Evolutionary conservation across 2,329 filamentous ascomycete species (phyloP), one percentile per base, ranked within the genome.

Genomic region (Leptographium flavum): DNA sequence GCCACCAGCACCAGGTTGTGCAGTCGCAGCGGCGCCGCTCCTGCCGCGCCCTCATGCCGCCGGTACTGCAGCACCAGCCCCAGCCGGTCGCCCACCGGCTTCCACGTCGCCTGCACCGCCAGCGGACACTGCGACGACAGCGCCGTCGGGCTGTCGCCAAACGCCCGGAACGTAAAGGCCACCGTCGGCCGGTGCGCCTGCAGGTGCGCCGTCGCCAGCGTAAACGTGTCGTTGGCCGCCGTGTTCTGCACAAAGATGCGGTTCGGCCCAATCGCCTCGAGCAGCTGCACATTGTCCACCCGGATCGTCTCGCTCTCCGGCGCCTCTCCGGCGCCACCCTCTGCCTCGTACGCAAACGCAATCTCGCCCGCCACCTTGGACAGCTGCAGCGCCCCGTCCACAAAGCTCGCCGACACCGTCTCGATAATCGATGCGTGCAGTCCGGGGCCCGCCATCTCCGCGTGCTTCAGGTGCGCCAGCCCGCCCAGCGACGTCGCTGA

Each of bases 191-290:
- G 78, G 32, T 38, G n/a, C 54, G 79, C 70, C 49, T 70, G 65
- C 51, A 95, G 74, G 57, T 81, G 78, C 14, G 78, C 70, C 7
- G 92, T 65, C 50, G 88, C 76, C 28, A 98, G 67, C 0, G 69
- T 75, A 63, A 93, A 98, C 57, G 90, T 81, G 47, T 93, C 88
- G 4, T 82, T 73, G 1, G 70, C 57, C 1, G 67, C 63, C 5
- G 74, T 69, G 53, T 87, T 82, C 28, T 80, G 77, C 43, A 96
- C 79, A 63, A 96, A 94, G 47, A 87, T 84, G 37, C 87, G 86
- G 60, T 98, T 98, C 1, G 88, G 87, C 0, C 87, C 88, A 46
- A 98, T 88, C 56, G 86, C 87, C 56, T 96, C 92, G 6, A 98
- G 73, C n/a, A 75, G 73, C 10, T 80, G 65, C 58, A 94, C 94